Conservation (phyloP, 306 rosid genomes). For the Phaseolus lunatus region DNA sequence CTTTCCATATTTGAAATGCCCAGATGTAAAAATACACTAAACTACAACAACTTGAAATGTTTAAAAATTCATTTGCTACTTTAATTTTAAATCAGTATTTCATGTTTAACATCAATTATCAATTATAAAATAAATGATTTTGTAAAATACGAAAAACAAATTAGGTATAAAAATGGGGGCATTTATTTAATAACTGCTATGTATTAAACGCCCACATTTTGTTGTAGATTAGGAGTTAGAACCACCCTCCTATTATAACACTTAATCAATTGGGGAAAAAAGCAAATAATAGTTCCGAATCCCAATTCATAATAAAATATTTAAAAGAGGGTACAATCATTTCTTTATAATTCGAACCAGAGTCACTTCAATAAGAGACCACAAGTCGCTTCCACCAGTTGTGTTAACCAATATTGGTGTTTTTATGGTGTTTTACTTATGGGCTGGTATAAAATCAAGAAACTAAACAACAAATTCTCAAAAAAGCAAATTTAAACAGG, state of each 20-base stretch:
- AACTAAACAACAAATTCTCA: background rate
- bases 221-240: background rate
- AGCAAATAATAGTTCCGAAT: constrained; percentile 4
- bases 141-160: background rate
- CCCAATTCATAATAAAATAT: constrained; percentile 27
- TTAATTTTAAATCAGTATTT: too few species aligned
- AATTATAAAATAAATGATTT: background rate
- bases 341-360: background rate
- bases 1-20: too few species aligned
- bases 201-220: background rate
- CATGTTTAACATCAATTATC: too few species aligned
- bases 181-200: background rate
- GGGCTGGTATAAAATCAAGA: background rate
- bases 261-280: background rate
- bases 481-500: too few species aligned
- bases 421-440: too few species aligned
- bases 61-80: too few species aligned
- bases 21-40: too few species aligned
- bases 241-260: background rate
- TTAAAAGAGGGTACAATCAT: constrained; percentile 11
- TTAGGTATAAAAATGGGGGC: background rate
- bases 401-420: too few species aligned
- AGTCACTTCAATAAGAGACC: too few species aligned
- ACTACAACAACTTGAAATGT: too few species aligned
- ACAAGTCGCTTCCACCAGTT: too few species aligned